Conservation (phyloP, 202 grass and related monocot genomes). For the Saccharum hybrid region DNA sequence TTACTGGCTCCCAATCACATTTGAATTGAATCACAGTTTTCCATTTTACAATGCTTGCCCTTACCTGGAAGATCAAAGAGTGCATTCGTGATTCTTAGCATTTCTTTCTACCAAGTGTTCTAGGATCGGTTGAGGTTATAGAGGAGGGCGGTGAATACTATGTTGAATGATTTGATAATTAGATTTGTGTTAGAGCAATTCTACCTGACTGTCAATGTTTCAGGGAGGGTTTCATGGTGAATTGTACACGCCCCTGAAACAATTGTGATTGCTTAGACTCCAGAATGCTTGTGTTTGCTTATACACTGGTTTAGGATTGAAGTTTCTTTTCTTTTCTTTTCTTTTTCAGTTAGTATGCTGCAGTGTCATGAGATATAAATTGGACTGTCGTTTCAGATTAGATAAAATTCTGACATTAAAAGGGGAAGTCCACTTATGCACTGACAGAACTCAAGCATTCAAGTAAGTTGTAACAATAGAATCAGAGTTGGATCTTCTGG, state of each 20-base stretch:
- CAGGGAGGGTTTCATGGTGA: not conserved
- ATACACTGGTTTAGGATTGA: too few species aligned
- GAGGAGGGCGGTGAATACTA: not conserved
- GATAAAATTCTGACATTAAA: constrained; percentile 5
- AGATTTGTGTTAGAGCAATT: not conserved
- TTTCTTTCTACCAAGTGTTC: not conserved
- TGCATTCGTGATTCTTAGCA: not conserved
- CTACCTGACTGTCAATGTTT: not conserved
- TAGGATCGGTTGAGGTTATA: constrained; percentile 10
- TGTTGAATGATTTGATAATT: constrained; percentile 23
- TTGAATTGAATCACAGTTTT: constrained; percentile 57
- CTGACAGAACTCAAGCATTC: not conserved
- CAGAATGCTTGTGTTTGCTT: not conserved
- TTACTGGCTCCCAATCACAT: constrained; percentile 28
- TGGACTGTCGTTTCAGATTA: not conserved
- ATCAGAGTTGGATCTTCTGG: constrained; percentile 4
- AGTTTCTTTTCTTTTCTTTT: too few species aligned
- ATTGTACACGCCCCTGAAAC: not conserved
- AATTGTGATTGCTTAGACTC: not conserved
- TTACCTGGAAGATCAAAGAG: not conserved
- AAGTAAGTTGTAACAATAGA: not conserved
- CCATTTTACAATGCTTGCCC: constrained; percentile 3
- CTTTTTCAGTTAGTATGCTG: not conserved
- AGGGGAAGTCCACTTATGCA: not conserved
- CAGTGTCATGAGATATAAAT: not conserved